Evolutionary conservation across 768 basidiomycete genomes (phyloP).

Genomic region (Plicaturopsis crispa): DNA sequence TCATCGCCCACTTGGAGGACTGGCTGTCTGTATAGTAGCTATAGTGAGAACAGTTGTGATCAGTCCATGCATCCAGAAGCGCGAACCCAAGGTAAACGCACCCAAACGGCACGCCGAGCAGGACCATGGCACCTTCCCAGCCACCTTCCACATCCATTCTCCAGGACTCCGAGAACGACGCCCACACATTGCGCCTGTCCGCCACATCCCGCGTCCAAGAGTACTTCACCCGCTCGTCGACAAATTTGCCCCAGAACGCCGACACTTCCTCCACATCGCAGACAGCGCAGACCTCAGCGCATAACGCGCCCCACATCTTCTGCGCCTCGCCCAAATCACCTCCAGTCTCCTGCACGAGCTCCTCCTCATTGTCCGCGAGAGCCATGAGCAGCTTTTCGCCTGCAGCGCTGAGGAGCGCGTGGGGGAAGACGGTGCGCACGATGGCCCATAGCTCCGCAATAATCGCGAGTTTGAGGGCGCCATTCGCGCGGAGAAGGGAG

Average conservation of each 20-base stretch:
- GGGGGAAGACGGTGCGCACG: slow-evolving; percentile 35
- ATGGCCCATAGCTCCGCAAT: slow-evolving; percentile 52
- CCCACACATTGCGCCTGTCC: slow-evolving; percentile 50
- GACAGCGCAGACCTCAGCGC: slow-evolving; percentile 42
- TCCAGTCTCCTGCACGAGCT: slow-evolving; percentile 35
- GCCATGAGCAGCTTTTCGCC: slow-evolving; percentile 39
- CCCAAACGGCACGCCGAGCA: slow-evolving; percentile 58
- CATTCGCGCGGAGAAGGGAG: slow-evolving; percentile 20
- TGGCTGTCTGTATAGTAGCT: slow-evolving; percentile 19
- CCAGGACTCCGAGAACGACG: slow-evolving; percentile 50
- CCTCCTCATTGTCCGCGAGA: slow-evolving; percentile 40
- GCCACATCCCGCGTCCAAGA: slow-evolving; percentile 30
- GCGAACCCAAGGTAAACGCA: slow-evolving; percentile 24
- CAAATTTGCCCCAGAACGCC: slow-evolving; percentile 44
- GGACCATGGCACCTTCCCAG: slow-evolving; percentile 48
- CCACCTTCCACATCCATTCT: slow-evolving; percentile 29
- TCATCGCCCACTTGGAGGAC: slow-evolving; percentile 42
- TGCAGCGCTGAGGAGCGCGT: slow-evolving; percentile 30
- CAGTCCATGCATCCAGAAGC: not conserved
- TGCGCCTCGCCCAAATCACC: slow-evolving; percentile 36
- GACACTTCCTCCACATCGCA: slow-evolving; percentile 40
- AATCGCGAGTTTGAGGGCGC: slow-evolving; percentile 48
- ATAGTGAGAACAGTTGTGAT: slow-evolving; percentile 4
- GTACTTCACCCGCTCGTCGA: slow-evolving; percentile 16
- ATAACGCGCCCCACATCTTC: slow-evolving; percentile 52